Conservation (phyloP, 306 rosid genomes). For the Spatholobus suberectus region DNA sequence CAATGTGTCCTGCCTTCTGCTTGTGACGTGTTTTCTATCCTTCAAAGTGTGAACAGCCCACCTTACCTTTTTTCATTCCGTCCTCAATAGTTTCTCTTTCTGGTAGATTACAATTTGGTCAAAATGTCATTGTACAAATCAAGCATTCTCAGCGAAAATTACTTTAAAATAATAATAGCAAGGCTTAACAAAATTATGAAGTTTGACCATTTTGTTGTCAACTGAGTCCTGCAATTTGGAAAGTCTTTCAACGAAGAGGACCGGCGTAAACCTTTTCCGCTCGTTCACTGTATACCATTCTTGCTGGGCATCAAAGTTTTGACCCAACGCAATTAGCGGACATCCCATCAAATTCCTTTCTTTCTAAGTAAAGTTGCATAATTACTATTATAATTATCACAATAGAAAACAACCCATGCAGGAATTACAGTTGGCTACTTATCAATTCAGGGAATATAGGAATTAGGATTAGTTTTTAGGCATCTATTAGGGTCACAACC, state of each 20-base stretch:
- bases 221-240: constrained; percentile 18
- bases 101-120: not conserved
- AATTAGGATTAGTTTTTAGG: not conserved
- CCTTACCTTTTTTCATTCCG: not conserved
- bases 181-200: constrained; percentile 12
- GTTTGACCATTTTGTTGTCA: constrained; percentile 31
- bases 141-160: not conserved
- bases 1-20: not conserved
- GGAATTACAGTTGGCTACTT: not conserved
- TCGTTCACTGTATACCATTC: not conserved
- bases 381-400: constrained; percentile 26
- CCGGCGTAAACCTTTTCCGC: not conserved
- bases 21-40: not conserved
- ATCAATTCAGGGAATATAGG: not conserved
- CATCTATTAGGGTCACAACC: not conserved
- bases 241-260: constrained; percentile 10
- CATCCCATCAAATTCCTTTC: constrained; percentile 22
- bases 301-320: constrained; percentile 25
- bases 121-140: not conserved
- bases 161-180: not conserved
- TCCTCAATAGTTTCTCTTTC: not conserved
- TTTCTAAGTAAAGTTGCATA: constrained; percentile 36
- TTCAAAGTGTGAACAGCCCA: not conserved
- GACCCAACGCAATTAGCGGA: constrained; percentile 12
- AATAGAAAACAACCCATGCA: constrained; percentile 20